Conservation (phyloP, 768 basidiomycete species). For the Amanita thiersii region DNA sequence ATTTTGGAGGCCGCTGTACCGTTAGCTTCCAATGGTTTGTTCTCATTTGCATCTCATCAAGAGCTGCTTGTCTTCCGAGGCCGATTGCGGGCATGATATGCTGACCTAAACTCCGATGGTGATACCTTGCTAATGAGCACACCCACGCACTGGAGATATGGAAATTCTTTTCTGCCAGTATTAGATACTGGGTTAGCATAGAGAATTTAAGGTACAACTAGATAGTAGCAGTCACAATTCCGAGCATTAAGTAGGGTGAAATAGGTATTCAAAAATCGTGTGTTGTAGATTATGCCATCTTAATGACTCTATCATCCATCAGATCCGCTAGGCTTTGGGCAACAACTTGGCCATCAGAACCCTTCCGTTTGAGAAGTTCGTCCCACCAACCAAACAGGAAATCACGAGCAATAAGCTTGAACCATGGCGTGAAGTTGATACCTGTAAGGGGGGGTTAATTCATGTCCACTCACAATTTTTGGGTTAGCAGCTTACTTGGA, state of each 20-base stretch:
- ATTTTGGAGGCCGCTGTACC: slow-evolving; percentile 62
- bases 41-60: slow-evolving; percentile 35
- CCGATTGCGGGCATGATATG: too few relatives aligned
- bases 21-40: slow-evolving; percentile 38
- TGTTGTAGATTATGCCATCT: slow-evolving; percentile 23
- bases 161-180: too few relatives aligned
- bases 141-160: too few relatives aligned
- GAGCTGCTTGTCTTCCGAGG: slow-evolving; percentile 65
- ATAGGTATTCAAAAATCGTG: too few relatives aligned
- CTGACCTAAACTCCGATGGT: too few relatives aligned
- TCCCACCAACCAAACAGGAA: slow-evolving; percentile 99
- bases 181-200: too few relatives aligned
- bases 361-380: slow-evolving; percentile 60
- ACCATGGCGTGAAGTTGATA: slow-evolving; percentile 97
- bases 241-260: too few relatives aligned
- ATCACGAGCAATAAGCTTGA: slow-evolving; percentile 94
- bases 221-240: too few relatives aligned
- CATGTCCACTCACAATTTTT: not conserved
- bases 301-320: slow-evolving; percentile 12
- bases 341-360: slow-evolving; percentile 44
- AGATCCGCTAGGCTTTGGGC: slow-evolving; percentile 46
- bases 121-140: too few relatives aligned
- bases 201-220: too few relatives aligned
- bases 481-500: slow-evolving; percentile 41
- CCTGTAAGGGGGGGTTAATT: slow-evolving; percentile 28